phyloP scores from a whole-genome alignment of 2,329 filamentous ascomycete species.

The Aspergillus unguis region DNA sequence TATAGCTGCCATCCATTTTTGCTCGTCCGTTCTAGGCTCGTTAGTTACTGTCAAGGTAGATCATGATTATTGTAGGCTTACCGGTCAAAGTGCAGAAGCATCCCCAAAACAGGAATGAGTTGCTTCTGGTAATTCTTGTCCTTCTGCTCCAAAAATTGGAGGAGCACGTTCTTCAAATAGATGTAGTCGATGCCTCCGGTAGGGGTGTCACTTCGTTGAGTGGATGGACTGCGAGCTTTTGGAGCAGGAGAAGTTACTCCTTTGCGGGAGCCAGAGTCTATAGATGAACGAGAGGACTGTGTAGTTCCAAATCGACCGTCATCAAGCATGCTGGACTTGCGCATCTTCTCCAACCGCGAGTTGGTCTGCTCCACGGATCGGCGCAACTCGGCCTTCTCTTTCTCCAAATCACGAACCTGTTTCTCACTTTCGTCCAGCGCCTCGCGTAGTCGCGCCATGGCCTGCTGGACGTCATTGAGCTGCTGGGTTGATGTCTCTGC shows the following conservation, averaged over 20 bases:
- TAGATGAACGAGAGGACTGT: conserved; percentile 56
- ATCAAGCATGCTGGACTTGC: conserved; percentile 61
- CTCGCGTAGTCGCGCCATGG: conserved; percentile 73
- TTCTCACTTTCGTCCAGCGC: conserved; percentile 84
- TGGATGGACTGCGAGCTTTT: conserved; percentile 34
- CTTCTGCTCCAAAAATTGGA: conserved; percentile 64
- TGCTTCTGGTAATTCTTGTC: conserved; percentile 67
- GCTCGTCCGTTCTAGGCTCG: conserved; percentile 63
- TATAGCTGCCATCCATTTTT: conserved; percentile 81
- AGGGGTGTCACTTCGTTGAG: conserved; percentile 37
- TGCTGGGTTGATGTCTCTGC: conserved; percentile 69
- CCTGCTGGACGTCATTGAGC: conserved; percentile 68
- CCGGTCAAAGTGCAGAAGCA: conserved; percentile 65
- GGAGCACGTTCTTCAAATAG: conserved; percentile 63
- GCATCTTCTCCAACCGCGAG: conserved; percentile 72
- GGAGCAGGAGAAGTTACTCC: conserved; percentile 49
- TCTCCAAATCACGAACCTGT: conserved; percentile 78
- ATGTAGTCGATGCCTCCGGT: conserved; percentile 54
- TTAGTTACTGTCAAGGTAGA: conserved; percentile 14
- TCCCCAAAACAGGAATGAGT: conserved; percentile 62
- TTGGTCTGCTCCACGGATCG: conserved; percentile 75
- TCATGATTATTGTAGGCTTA: conserved; percentile 33
- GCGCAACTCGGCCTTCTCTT: conserved; percentile 72
- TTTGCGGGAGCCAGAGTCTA: conserved; percentile 51
- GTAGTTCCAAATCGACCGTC: conserved; percentile 53